These are phyloP conservation scores for Monosporascus sp. DNA, from an alignment of 2,329 filamentous ascomycete genomes.

Conservation along the genomic window DNA sequence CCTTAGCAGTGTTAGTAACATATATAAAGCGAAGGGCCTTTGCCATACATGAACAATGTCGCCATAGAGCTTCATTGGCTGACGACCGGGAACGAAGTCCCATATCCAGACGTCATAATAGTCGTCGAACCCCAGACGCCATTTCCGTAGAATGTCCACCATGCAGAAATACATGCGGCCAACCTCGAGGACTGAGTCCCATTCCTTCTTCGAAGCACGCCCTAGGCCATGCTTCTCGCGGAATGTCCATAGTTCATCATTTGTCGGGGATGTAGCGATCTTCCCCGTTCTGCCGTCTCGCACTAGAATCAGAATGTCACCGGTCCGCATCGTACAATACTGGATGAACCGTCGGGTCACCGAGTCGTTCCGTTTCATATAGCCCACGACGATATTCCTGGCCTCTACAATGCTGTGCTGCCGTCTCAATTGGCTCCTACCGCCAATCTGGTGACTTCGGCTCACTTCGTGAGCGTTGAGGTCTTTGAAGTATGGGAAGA, in stretches of 20 bases:
- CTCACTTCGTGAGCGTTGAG: conserved; percentile 16
- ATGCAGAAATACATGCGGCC: conserved; percentile 17
- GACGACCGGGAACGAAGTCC: conserved; percentile 20
- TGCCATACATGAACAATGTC: conserved; percentile 11
- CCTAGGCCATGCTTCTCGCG: conserved; percentile 17
- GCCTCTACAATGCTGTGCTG: conserved; percentile 20
- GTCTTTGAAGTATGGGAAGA: conserved; percentile 22
- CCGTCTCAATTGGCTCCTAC: conserved; percentile 15
- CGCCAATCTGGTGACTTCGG: conserved; percentile 15
- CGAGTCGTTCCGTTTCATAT: conserved; percentile 28
- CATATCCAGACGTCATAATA: conserved; percentile 27
- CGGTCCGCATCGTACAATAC: conserved; percentile 22
- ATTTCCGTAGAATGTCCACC: conserved; percentile 17
- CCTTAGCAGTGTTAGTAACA: conserved; percentile 11
- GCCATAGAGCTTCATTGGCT: conserved; percentile 13
- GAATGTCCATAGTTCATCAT: conserved; percentile 20
- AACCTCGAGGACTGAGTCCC: conserved; percentile 16
- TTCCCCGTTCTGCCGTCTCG: conserved; percentile 24
- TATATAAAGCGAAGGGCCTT: neutral
- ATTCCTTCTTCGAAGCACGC: conserved; percentile 20
- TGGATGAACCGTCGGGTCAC: conserved; percentile 26
- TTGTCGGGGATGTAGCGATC: conserved; percentile 18
- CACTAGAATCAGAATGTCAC: conserved; percentile 21
- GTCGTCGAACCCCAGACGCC: conserved; percentile 21
- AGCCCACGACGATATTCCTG: conserved; percentile 25